phyloP scores from a whole-genome alignment of 192 early-diverging fungal genomes.

The Lobosporangium transversale region DNA sequence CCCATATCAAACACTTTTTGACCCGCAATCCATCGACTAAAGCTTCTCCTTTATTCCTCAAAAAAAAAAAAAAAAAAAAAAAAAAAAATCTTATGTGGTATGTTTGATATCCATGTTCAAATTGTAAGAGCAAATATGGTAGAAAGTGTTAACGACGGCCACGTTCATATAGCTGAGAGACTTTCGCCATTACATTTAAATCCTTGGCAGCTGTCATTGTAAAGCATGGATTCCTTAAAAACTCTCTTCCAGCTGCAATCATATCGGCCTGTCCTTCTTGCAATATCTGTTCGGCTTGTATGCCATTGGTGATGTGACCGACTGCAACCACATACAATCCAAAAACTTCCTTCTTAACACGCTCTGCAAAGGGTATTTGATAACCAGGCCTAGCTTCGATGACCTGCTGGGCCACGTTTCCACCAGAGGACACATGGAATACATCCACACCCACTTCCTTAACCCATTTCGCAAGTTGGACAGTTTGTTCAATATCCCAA shows the following conservation, averaged over 20 bases:
- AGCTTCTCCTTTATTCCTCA: too few relatives aligned
- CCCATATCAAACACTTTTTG: too few relatives aligned
- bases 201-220: slow-evolving; percentile 69
- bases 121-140: too few relatives aligned
- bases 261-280: slow-evolving; percentile 72
- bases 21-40: too few relatives aligned
- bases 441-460: slow-evolving; percentile 82
- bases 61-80: too few relatives aligned
- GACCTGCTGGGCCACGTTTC: slow-evolving; percentile 63
- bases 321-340: slow-evolving; percentile 71
- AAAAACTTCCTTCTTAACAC: slow-evolving; percentile 66
- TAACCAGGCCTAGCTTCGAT: slow-evolving; percentile 61
- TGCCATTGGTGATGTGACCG: slow-evolving; percentile 72
- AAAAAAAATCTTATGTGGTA: too few relatives aligned
- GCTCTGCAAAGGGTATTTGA: slow-evolving; percentile 78
- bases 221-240: slow-evolving; percentile 77
- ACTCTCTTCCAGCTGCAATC: slow-evolving; percentile 76
- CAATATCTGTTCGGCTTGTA: slow-evolving; percentile 78
- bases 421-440: slow-evolving; percentile 85
- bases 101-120: too few relatives aligned
- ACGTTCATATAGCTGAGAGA: slow-evolving; percentile 69
- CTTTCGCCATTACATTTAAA: slow-evolving; percentile 71
- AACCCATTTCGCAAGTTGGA: slow-evolving; percentile 69
- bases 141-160: slow-evolving; percentile 7
- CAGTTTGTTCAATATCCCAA: slow-evolving; percentile 82